Conservation (phyloP, 129 eudicot species). For the Gnaphalium uliginosum region DNA sequence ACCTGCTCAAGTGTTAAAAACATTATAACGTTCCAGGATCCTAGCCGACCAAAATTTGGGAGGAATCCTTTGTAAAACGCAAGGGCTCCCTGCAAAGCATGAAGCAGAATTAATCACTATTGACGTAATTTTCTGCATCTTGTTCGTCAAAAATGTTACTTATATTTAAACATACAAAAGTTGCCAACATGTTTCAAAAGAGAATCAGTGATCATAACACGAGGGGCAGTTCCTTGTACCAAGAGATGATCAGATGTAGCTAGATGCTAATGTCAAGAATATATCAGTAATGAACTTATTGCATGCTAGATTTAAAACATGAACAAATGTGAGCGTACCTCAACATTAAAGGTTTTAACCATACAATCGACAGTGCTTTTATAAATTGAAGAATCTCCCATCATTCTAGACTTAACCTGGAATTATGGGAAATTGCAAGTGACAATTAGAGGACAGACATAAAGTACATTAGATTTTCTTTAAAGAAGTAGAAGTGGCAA, state of each 20-base stretch:
- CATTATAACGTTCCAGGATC: slow-evolving; percentile 90
- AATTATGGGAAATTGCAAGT: slow-evolving; percentile 20
- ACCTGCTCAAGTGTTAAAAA: slow-evolving; percentile 83
- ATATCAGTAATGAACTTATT: neutral
- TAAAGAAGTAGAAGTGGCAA: neutral
- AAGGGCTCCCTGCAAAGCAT: slow-evolving; percentile 59
- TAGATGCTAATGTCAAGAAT: neutral
- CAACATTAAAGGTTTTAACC: slow-evolving; percentile 65
- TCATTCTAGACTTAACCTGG: slow-evolving; percentile 97
- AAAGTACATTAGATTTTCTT: neutral
- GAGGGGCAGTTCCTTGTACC: neutral
- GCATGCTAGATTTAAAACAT: neutral
- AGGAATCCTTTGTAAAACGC: slow-evolving; percentile 93
- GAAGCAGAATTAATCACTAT: slow-evolving; percentile 19
- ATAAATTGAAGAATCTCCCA: slow-evolving; percentile 87
- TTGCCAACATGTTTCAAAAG: neutral
- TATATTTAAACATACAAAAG: slow-evolving; percentile 3
- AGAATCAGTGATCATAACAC: neutral
- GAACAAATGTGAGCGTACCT: slow-evolving; percentile 44
- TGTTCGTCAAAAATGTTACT: neutral
- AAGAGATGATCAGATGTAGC: neutral
- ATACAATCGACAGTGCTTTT: slow-evolving; percentile 74
- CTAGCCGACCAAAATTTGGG: slow-evolving; percentile 83
- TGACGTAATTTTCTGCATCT: neutral
- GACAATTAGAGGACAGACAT: neutral